Evolutionary conservation across 441 rosid species (phyloP).

Genomic region (Eutrema salsugineum): DNA sequence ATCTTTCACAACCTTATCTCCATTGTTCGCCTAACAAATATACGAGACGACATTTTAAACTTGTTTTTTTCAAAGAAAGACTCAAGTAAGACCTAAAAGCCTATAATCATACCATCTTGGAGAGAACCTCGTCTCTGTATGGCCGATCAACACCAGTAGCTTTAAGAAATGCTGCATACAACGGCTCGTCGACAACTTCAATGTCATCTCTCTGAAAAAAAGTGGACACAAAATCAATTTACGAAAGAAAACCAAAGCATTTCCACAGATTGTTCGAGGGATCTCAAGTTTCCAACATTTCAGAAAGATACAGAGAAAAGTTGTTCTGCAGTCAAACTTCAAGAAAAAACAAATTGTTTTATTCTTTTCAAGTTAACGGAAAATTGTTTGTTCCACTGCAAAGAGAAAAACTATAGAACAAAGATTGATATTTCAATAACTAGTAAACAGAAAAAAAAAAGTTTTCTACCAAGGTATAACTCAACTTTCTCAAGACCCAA

Average conservation of each 20-base stretch:
- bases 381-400: too few species aligned
- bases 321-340: too few species aligned
- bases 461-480: background rate
- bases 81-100: background rate
- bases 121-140: slow-evolving; percentile 58
- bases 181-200: slow-evolving; percentile 82
- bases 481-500: background rate
- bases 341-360: too few species aligned
- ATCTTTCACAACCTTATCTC: slow-evolving; percentile 64
- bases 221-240: background rate
- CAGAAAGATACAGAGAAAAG: too few species aligned
- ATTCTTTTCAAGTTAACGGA: too few species aligned
- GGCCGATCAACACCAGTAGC: slow-evolving; percentile 60
- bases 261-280: background rate
- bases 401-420: background rate
- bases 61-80: background rate
- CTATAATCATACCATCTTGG: slow-evolving; percentile 46
- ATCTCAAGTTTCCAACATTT: background rate
- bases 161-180: slow-evolving; percentile 62
- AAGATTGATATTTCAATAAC: background rate
- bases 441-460: background rate
- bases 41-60: background rate
- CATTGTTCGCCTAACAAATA: slow-evolving; percentile 57
- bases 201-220: slow-evolving; percentile 65
- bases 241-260: background rate